A percentile compares a stretch with the other conserved stretches of the same genome.
Evolutionary conservation across 345 rosid species (phyloP).

Genomic region (Reutealis trisperma): DNA sequence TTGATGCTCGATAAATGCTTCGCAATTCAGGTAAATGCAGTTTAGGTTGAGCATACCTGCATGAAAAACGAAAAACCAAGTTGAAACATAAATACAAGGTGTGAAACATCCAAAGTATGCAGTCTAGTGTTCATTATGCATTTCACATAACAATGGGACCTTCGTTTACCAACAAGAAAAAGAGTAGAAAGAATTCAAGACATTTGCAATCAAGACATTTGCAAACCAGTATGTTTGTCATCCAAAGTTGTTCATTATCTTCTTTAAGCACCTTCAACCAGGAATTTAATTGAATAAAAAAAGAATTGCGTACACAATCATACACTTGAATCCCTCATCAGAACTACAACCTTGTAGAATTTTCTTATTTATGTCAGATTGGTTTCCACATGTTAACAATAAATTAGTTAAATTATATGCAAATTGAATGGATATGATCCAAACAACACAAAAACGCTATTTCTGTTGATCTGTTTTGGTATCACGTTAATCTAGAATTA

Average conservation of each 20-base stretch:
- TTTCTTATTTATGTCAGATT: conserved; percentile 42
- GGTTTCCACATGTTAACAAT: conserved; percentile 43
- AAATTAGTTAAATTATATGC: conserved; percentile 39
- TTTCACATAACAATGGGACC: background rate
- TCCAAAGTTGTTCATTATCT: background rate
- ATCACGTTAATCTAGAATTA: conserved; percentile 4
- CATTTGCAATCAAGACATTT: background rate
- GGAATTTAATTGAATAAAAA: background rate
- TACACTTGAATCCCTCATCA: background rate
- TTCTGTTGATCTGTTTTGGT: conserved; percentile 27
- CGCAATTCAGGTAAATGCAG: background rate
- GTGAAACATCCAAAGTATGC: background rate
- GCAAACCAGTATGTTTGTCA: background rate
- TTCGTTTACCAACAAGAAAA: background rate
- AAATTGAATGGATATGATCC: conserved; percentile 19
- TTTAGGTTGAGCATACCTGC: background rate
- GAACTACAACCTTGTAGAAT: conserved; percentile 18
- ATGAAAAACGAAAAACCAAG: too few relatives aligned
- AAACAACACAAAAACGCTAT: conserved; percentile 13
- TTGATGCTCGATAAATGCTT: background rate
- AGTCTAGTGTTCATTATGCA: background rate
- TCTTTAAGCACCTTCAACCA: background rate
- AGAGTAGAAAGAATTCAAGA: background rate
- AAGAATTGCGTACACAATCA: conserved; percentile 1
- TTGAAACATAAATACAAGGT: background rate